phyloP scores from a whole-genome alignment of 2,329 filamentous ascomycete genomes.

The Tolypocladium paradoxum region DNA sequence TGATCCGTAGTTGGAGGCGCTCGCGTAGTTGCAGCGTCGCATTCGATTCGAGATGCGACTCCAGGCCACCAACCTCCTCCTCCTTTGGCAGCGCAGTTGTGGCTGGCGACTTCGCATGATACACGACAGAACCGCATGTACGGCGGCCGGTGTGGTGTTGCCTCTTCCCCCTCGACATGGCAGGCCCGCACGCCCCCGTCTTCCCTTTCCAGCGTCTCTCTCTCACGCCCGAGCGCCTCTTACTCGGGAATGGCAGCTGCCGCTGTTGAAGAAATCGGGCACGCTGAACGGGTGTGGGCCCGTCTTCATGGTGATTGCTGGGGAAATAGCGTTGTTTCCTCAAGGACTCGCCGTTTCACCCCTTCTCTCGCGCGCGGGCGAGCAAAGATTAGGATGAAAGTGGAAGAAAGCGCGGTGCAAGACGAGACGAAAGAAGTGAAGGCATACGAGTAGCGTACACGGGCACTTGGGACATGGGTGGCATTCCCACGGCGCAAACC shows the following conservation, averaged over 20 bases:
- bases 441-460: not conserved
- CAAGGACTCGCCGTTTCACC: not conserved
- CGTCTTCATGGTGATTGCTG: not conserved
- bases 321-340: not conserved
- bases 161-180: not conserved
- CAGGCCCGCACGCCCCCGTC: not conserved
- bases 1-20: not conserved
- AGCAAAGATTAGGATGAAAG: not conserved
- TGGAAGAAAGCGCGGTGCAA: not conserved
- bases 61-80: not conserved
- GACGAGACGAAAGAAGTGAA: not conserved
- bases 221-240: not conserved
- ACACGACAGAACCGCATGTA: not conserved
- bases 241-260: not conserved
- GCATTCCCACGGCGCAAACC: not conserved
- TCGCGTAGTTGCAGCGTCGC: not conserved
- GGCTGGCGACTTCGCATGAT: not conserved
- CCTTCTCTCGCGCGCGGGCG: not conserved
- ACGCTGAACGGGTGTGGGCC: not conserved
- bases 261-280: not conserved
- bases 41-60: not conserved
- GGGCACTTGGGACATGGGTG: not conserved
- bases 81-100: not conserved
- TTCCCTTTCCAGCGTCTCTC: not conserved
- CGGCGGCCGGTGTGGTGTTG: not conserved